These are phyloP conservation scores for Fusarium sp. DNA, from an alignment of 2,329 filamentous ascomycete genomes.

Conservation along the genomic window DNA sequence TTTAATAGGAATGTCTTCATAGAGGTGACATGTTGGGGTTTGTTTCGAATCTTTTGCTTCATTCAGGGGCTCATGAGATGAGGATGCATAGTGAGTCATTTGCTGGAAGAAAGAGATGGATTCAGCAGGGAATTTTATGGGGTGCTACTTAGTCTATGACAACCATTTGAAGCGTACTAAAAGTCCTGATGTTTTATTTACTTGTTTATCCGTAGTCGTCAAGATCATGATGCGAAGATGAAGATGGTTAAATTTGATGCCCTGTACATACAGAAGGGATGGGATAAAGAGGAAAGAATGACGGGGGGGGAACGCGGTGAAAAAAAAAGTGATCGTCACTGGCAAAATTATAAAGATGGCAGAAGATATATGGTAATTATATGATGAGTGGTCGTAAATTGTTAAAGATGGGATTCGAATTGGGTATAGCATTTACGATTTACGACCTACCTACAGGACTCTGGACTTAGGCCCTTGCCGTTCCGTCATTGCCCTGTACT, in stretches of 20 bases:
- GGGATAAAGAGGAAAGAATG: too few relatives aligned
- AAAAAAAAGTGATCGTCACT: neutral
- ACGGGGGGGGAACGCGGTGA: too few relatives aligned
- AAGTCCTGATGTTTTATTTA: constrained; percentile 23
- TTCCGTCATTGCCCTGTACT: neutral
- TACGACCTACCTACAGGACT: neutral
- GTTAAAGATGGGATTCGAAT: neutral
- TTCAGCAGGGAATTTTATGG: constrained; percentile 1
- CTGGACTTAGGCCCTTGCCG: neutral
- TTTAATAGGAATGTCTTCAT: constrained; percentile 19
- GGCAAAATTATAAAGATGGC: neutral
- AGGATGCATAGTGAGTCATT: constrained; percentile 1
- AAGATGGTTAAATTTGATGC: neutral
- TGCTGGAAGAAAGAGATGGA: constrained; percentile 2
- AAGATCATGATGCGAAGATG: neutral
- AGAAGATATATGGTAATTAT: neutral
- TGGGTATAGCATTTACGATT: neutral
- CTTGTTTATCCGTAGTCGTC: neutral
- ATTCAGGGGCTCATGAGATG: constrained; percentile 2
- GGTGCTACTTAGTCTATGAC: constrained; percentile 12
- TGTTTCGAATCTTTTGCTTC: constrained; percentile 9
- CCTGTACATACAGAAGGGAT: neutral
- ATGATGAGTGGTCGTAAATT: neutral
- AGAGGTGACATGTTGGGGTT: constrained; percentile 24
- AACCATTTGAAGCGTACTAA: constrained; percentile 31